A percentile compares a stretch with the other conserved stretches of the same genome.
These are phyloP conservation scores for Leersia perrieri DNA, from an alignment of 176 grass and related monocot species.

Conservation along the genomic window DNA sequence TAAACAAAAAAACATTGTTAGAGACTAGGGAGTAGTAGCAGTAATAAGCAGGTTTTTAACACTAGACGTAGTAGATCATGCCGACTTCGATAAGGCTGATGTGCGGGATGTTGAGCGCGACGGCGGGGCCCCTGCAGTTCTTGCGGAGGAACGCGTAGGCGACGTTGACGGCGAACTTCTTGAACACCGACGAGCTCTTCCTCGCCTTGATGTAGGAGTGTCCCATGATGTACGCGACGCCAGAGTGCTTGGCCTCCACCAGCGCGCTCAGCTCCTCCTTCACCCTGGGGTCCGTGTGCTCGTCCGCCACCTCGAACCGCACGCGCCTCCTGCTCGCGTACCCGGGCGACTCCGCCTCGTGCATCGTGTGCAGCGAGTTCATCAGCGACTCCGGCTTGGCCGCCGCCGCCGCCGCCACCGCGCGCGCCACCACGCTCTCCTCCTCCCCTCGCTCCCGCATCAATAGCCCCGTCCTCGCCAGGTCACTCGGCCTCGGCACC, in stretches of 20 bases:
- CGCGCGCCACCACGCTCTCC: conserved; percentile 33
- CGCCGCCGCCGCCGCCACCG: background rate
- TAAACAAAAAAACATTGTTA: too few species aligned
- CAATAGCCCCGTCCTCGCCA: conserved; percentile 20
- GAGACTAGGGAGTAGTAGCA: background rate
- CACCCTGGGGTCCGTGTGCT: conserved; percentile 27
- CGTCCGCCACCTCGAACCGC: conserved; percentile 34
- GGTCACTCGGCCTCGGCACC: conserved; percentile 24
- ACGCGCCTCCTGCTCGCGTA: conserved; percentile 24
- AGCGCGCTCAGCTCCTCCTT: conserved; percentile 38
- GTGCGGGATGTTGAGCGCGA: conserved; percentile 59
- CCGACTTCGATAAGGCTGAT: conserved; percentile 72
- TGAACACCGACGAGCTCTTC: conserved; percentile 55
- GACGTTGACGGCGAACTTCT: conserved; percentile 58
- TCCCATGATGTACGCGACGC: conserved; percentile 64
- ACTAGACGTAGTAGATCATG: conserved; percentile 80
- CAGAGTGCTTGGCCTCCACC: conserved; percentile 51
- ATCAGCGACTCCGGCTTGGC: conserved; percentile 41
- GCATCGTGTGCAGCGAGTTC: conserved; percentile 42
- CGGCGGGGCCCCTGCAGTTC: conserved; percentile 60
- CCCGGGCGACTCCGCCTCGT: conserved; percentile 51
- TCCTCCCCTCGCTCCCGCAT: conserved; percentile 15
- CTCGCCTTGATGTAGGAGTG: conserved; percentile 69
- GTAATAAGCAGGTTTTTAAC: background rate
- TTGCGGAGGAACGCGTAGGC: conserved; percentile 67